Evolutionary conservation across 306 rosid species (phyloP).

Genomic region (Dalbergia oliveri): DNA sequence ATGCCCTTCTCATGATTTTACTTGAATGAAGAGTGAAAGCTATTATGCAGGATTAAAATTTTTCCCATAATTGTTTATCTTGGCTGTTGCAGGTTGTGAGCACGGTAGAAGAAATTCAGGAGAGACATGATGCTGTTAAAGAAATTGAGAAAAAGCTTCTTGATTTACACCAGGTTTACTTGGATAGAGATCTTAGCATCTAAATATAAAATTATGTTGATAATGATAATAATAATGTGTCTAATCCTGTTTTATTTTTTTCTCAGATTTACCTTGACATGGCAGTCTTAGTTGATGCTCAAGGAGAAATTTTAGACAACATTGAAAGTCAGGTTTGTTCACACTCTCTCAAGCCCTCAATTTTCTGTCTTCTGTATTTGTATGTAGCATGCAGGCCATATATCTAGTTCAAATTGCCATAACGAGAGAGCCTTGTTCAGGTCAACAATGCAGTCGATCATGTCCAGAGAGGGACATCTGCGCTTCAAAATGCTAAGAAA

Average conservation of each 20-base stretch:
- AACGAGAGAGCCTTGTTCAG: slow-evolving; percentile 67
- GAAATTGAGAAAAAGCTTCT: slow-evolving; percentile 95
- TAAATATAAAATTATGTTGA: slow-evolving; percentile 3
- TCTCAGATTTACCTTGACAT: slow-evolving; percentile 88
- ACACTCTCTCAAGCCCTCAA: slow-evolving; percentile 25
- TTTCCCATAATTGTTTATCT: too few species aligned
- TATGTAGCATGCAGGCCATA: slow-evolving; percentile 39
- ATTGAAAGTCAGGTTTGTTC: slow-evolving; percentile 91
- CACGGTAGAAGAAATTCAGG: slow-evolving; percentile 96
- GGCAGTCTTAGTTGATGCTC: slow-evolving; percentile 97
- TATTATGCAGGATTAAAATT: neutral
- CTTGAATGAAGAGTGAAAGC: too few species aligned
- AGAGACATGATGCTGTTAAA: slow-evolving; percentile 89
- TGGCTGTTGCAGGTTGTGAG: slow-evolving; percentile 69
- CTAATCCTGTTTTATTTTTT: slow-evolving; percentile 39
- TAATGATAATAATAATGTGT: neutral
- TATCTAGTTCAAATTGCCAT: slow-evolving; percentile 52
- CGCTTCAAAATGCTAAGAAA: slow-evolving; percentile 88
- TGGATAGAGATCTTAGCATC: slow-evolving; percentile 12
- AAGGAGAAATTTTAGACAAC: slow-evolving; percentile 91
- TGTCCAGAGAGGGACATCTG: slow-evolving; percentile 84
- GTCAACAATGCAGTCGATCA: slow-evolving; percentile 75
- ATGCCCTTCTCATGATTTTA: neutral
- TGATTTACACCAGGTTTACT: slow-evolving; percentile 90
- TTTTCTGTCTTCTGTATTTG: slow-evolving; percentile 33